Evolutionary conservation across 192 early-diverging fungal genomes (phyloP).

Genomic region (Coemansia sp.): DNA sequence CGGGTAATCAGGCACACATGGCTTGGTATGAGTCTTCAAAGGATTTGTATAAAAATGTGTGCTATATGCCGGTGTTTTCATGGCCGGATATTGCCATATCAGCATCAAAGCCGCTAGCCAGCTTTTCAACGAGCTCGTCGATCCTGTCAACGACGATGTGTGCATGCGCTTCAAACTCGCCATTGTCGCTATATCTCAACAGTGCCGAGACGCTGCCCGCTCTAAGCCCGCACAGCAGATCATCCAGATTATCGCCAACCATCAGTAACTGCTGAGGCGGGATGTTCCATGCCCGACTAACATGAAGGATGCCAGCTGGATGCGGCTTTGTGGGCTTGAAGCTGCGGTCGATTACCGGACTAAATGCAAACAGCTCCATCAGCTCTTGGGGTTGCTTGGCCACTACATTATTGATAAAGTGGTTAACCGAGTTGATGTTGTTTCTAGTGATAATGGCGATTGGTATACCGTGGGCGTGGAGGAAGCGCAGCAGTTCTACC

Average conservation of each 20-base stretch:
- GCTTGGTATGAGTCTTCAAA: not conserved
- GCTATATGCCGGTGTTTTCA: constrained; percentile 4
- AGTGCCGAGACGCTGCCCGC: constrained; percentile 53
- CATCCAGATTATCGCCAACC: constrained; percentile 60
- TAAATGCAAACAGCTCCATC: constrained; percentile 41
- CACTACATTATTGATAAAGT: constrained; percentile 51
- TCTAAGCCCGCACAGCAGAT: constrained; percentile 52
- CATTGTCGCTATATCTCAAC: constrained; percentile 43
- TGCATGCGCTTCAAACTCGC: constrained; percentile 34
- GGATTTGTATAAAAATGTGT: not conserved
- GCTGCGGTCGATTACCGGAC: constrained; percentile 53
- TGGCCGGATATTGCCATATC: constrained; percentile 26
- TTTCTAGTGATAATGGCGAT: constrained; percentile 59
- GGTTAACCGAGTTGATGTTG: constrained; percentile 43
- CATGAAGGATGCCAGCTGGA: constrained; percentile 46
- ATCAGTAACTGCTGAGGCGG: constrained; percentile 54
- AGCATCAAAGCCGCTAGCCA: constrained; percentile 37
- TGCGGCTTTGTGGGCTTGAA: constrained; percentile 56
- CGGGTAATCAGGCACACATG: not conserved
- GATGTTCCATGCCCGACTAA: constrained; percentile 48
- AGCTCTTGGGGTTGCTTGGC: constrained; percentile 26
- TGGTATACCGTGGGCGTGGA: constrained; percentile 36
- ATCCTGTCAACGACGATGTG: constrained; percentile 51
- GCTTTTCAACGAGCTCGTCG: constrained; percentile 27
- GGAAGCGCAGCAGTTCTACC: constrained; percentile 40